Evolutionary conservation across 805 yeast species (phyloP).

Genomic region (Ogataea trehaloabstinens): DNA sequence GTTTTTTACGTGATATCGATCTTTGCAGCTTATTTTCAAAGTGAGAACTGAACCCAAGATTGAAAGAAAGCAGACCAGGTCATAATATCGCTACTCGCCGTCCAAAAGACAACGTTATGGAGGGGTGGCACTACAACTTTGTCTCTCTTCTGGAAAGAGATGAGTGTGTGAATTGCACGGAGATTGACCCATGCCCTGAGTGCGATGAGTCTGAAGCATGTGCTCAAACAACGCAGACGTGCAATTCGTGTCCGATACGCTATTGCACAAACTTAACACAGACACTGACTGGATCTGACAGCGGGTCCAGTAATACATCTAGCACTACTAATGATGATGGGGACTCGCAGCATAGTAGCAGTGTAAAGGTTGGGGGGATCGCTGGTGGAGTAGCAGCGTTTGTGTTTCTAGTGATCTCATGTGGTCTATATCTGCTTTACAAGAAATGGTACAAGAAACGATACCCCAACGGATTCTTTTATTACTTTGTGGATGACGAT

Average conservation of each 20-base stretch:
- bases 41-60: too few species aligned
- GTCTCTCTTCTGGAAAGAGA: conserved; percentile 5
- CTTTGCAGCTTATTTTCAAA: too few species aligned
- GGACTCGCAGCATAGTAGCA: conserved; percentile 4
- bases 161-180: conserved; percentile 31
- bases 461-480: conserved; percentile 31
- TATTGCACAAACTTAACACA: conserved; percentile 41
- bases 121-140: not conserved
- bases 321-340: conserved; percentile 2
- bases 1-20: too few species aligned
- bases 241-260: conserved; percentile 54
- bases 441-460: conserved; percentile 41
- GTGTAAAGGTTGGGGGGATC: conserved; percentile 51
- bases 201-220: conserved; percentile 57
- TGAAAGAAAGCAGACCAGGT: too few species aligned
- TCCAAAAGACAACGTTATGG: too few species aligned
- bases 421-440: conserved; percentile 40
- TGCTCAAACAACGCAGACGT: conserved; percentile 52
- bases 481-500: conserved; percentile 29
- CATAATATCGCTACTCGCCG: too few species aligned
- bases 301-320: conserved; percentile 14
- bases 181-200: conserved; percentile 43
- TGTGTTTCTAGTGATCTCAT: conserved; percentile 35
- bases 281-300: conserved; percentile 9
- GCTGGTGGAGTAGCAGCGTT: conserved; percentile 77